These are phyloP conservation scores for Nitzschia inconspicua DNA, from an alignment of 108 stramenopile species.

Conservation along the genomic window DNA sequence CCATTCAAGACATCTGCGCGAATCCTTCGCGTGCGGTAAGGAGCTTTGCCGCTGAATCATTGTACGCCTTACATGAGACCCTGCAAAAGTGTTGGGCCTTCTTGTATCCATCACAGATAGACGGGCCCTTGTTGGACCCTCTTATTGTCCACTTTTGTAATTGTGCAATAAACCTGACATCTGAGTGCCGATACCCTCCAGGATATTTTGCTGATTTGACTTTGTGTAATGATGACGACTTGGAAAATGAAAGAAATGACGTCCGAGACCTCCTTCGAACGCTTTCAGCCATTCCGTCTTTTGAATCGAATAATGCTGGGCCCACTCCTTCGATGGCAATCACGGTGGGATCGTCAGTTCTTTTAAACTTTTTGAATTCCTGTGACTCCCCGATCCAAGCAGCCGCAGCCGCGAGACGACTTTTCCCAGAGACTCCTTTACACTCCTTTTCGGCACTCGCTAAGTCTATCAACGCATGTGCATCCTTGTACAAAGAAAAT, in stretches of 20 bases:
- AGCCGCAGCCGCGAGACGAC: constrained; percentile 2
- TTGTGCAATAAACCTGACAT: constrained; percentile 55
- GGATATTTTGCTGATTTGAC: constrained; percentile 60
- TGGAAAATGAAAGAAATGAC: constrained; percentile 83
- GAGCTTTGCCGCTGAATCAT: constrained; percentile 61
- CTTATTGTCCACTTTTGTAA: constrained; percentile 35
- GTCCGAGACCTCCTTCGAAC: constrained; percentile 73
- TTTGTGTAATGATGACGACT: constrained; percentile 67
- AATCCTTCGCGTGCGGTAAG: constrained; percentile 44
- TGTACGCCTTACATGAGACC: constrained; percentile 51
- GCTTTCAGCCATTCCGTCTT: constrained; percentile 26
- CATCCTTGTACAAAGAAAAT: constrained; percentile 4
- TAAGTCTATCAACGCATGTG: constrained; percentile 55
- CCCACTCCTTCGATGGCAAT: background rate
- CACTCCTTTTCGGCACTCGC: constrained; percentile 76
- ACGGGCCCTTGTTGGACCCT: constrained; percentile 26
- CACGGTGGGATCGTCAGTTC: constrained; percentile 1
- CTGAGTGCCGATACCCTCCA: constrained; percentile 59
- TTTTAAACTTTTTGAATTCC: constrained; percentile 14
- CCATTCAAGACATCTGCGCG: constrained; percentile 50
- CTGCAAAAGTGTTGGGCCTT: too few species aligned
- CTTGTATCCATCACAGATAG: too few species aligned
- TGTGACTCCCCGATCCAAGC: constrained; percentile 22
- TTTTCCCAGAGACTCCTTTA: constrained; percentile 59
- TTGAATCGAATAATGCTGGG: background rate